phyloP scores from a whole-genome alignment of 331 rosid species.

The Malus hybrid region DNA sequence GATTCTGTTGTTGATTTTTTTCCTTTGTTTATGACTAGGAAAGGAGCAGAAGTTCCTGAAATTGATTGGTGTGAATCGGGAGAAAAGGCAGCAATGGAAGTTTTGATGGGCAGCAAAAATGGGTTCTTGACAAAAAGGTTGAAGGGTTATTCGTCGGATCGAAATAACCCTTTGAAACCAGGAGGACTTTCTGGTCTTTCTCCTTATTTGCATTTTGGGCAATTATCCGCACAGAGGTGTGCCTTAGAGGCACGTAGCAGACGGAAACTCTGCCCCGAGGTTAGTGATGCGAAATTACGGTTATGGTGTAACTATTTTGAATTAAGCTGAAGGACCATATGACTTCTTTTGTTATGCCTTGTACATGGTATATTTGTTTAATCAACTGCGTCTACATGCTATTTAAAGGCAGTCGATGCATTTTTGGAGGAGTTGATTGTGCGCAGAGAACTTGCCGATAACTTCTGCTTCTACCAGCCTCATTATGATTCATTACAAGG shows the following conservation, averaged over 20 bases:
- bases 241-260: slow-evolving; percentile 74
- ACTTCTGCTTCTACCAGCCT: slow-evolving; percentile 84
- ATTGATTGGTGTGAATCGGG: slow-evolving; percentile 84
- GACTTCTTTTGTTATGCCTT: not conserved
- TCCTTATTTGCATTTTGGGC: slow-evolving; percentile 94
- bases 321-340: not conserved
- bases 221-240: slow-evolving; percentile 84
- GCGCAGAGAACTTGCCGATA: slow-evolving; percentile 89
- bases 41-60: slow-evolving; percentile 90
- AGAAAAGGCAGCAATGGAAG: slow-evolving; percentile 74
- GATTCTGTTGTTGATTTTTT: slow-evolving; percentile 17
- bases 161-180: slow-evolving; percentile 74
- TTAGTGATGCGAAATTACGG: slow-evolving; percentile 17
- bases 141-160: slow-evolving; percentile 52
- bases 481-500: slow-evolving; percentile 80
- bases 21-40: slow-evolving; percentile 26
- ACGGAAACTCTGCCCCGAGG: slow-evolving; percentile 53
- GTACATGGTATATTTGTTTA: not conserved
- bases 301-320: not conserved
- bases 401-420: slow-evolving; percentile 66
- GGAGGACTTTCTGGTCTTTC: slow-evolving; percentile 78
- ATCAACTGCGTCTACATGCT: slow-evolving; percentile 13
- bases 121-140: slow-evolving; percentile 90
- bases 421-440: slow-evolving; percentile 86
- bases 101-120: slow-evolving; percentile 63